Base-by-base conservation (phyloP, 2,329 filamentous ascomycete species). In the Aspergillus versicolor region DNA sequence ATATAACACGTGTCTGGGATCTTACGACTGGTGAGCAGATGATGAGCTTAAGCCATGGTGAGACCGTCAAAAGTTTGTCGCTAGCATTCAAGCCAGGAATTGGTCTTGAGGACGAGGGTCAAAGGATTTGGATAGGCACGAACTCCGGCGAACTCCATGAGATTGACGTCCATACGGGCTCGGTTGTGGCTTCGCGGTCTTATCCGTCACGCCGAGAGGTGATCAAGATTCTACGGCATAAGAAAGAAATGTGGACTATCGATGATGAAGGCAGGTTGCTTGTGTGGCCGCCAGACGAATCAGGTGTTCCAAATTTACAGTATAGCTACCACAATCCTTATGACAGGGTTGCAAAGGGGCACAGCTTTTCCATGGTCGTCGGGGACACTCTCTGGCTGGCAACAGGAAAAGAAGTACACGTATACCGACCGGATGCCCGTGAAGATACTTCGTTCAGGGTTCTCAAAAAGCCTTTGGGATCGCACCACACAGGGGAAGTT, bases 181-280 rank as follows among this genome's bases (percentile, higher is more conserved):
- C 82, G 37, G 81, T 96, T 45, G 80, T 90, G 13, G 80, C 83
- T 27, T 88, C 83, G 17, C 90, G 89, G 65, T 77, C 83, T 50
- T 89, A 90, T 2, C 94, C 97, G 67, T 85, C 87, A 7, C 86
- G 90, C 42, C 83, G 86, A 60, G 90, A 96, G 64, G 84, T 99
- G 50, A 84, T 90, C 61, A 91, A 87, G 65, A 96, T 99, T 42
- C 89, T 91, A 69, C 86, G 94, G 40, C 89, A 95, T 72, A 88
- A 86, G 61, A 91, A 91, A 63, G 90, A 97, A 67, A 84, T 99
- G 71, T 99, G 94, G 94, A 92, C 92, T 0, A 74, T 99, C 47
- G 94, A 97, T 70, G 92, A 97, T 62, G 86, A 89, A 46, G 94
- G 94, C 11, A 90, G 89, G 45, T 77, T 99, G 13, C 87, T 91